phyloP scores from a whole-genome alignment of 257 asterid species.

The Handroanthus guayacan region DNA sequence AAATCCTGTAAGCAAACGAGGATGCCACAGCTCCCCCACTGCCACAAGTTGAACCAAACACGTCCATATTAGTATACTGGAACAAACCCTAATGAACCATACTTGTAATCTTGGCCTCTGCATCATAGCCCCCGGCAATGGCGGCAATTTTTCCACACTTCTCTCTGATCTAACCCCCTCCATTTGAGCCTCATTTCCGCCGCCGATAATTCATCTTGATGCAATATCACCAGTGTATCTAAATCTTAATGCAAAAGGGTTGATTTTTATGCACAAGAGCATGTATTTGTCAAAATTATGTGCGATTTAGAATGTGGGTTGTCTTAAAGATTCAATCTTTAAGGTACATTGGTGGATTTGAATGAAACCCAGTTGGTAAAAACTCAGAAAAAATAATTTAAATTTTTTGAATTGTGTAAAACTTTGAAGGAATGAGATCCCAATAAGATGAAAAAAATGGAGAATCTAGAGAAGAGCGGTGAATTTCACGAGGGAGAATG shows the following conservation, averaged over 20 bases:
- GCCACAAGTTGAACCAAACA: conserved; percentile 89
- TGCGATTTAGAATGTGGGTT: conserved; percentile 37
- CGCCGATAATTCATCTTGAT: conserved; percentile 55
- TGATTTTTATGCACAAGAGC: conserved; percentile 8
- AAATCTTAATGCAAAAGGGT: conserved; percentile 22
- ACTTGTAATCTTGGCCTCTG: conserved; percentile 79
- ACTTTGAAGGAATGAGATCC: conserved; percentile 41
- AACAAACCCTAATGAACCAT: conserved; percentile 92
- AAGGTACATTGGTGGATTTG: conserved; percentile 33
- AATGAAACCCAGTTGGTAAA: conserved; percentile 30
- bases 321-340: conserved; percentile 43
- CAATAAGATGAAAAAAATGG: conserved; percentile 21
- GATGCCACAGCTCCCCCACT: conserved; percentile 85
- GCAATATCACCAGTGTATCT: conserved; percentile 31
- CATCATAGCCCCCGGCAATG: conserved; percentile 65
- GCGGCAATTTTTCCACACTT: conserved; percentile 49
- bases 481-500: conserved; percentile 52
- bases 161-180: conserved; percentile 63
- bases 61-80: conserved; percentile 91
- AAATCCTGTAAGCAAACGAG: conserved; percentile 60
- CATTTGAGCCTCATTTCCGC: conserved; percentile 65
- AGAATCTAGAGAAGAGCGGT: conserved; percentile 50
- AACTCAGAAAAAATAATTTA: conserved; percentile 10
- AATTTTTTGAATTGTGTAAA: conserved; percentile 25
- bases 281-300: conserved; percentile 12